Base-by-base conservation (phyloP, 2,329 filamentous ascomycete genomes). In the Ophiocordyceps polyrhachis-furcata region DNA sequence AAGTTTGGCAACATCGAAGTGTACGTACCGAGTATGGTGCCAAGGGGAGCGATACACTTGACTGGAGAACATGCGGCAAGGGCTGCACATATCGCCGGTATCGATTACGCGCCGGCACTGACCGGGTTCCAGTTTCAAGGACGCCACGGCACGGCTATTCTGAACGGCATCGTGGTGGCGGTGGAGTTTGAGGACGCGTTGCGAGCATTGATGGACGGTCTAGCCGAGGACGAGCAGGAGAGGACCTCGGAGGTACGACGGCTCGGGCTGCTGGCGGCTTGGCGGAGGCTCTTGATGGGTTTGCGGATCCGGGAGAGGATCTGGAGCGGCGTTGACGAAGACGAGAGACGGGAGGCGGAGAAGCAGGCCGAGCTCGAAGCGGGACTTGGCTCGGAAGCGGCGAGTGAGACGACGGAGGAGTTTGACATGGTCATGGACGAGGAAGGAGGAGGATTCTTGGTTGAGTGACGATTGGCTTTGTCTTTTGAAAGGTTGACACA, bases 1-100 rank as follows among this genome's bases (percentile, higher is more conserved):
- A 79, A 81, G 17, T 98, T 86, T 59, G 87, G 87, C 12, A 98
- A 98, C 56, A 80, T 96, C 47, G 91, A 96, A 55, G 74, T 93
- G 37, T 96, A 89, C 58, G 87, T 94, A 12, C 80, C 85, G 0
- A 85, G 78, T 49, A 96, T 98, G 91, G 70, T 96, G 0, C 91
- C 91, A 0, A 62, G 65, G 38, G 89, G 91, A 0, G 88, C 84
- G 1, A 71, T 77, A 2, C 86, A 96, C 58, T 66, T 96, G 21
- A 54, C 61, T 6, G 63, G 70, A 47, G 63, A 71, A 42, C 55
- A 80, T 43, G 81, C 83, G 1, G 67, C 74, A 1, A 73, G 74
- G 43, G 89, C 89, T 1, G 86, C 87, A 1, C 76, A 73, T 46
- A 63, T 88, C 1, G 61, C 95, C 1, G 79, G 79, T 0, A 71